Evolutionary conservation across 164 flowering plant genomes (phyloP).

Genomic region (Buxus sempervirens): DNA sequence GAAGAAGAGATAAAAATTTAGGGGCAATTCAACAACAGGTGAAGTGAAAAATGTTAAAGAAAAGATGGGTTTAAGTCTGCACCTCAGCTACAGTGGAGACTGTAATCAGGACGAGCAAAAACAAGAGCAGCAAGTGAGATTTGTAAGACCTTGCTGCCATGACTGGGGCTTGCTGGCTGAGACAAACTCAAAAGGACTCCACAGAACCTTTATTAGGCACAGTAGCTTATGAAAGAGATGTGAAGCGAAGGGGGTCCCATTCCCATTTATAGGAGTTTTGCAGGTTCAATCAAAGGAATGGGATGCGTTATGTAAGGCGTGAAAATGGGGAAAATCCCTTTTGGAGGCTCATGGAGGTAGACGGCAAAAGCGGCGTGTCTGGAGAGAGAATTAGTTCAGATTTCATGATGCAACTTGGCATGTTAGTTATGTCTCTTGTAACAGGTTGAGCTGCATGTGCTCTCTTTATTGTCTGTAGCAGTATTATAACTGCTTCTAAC

Average conservation of each 20-base stretch:
- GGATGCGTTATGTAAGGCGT: slow-evolving; percentile 2
- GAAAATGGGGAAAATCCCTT: not conserved
- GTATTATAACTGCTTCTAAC: too few relatives aligned
- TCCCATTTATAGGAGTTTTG: not conserved
- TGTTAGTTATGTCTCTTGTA: not conserved
- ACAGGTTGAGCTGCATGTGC: not conserved
- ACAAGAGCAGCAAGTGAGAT: slow-evolving; percentile 14
- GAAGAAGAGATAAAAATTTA: not conserved
- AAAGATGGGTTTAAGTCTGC: not conserved
- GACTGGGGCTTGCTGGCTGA: not conserved
- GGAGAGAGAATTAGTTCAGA: not conserved
- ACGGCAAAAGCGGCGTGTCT: not conserved
- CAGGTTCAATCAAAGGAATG: not conserved
- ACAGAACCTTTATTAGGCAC: not conserved
- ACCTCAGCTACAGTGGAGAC: slow-evolving; percentile 30
- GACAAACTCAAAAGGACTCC: not conserved
- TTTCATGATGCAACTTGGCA: not conserved
- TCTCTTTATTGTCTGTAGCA: not conserved
- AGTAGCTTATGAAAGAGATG: too few relatives aligned
- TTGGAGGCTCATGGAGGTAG: not conserved
- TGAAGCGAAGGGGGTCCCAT: not conserved
- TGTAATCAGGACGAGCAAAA: slow-evolving; percentile 24
- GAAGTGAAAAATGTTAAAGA: too few relatives aligned
- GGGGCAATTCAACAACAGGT: not conserved
- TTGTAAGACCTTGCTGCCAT: slow-evolving; percentile 23